Conservation (phyloP, 257 asterid species). For the Gentiana straminea region DNA sequence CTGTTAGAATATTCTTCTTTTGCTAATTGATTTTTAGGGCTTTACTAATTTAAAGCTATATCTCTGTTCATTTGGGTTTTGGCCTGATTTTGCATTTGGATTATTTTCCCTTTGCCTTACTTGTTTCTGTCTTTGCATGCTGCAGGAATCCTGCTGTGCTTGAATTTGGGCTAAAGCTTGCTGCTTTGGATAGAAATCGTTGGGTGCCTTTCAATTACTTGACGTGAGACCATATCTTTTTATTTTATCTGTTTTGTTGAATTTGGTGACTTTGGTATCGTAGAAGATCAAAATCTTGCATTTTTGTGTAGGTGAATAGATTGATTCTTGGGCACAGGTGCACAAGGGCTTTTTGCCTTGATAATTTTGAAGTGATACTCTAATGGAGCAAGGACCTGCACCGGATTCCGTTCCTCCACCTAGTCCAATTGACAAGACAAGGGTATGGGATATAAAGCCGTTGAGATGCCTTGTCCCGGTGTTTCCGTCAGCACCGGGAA, state of each 20-base stretch:
- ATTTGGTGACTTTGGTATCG: not conserved
- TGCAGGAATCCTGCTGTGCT: slow-evolving; percentile 24
- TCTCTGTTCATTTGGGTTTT: slow-evolving; percentile 13
- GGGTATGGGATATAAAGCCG: slow-evolving; percentile 71
- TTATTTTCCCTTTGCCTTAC: not conserved
- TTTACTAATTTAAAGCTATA: slow-evolving; percentile 22
- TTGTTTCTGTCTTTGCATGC: slow-evolving; percentile 14
- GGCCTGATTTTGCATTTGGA: not conserved
- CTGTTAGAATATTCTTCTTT: not conserved
- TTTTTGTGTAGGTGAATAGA: not conserved
- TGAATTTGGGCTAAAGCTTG: slow-evolving; percentile 12
- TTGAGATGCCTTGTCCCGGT: slow-evolving; percentile 67
- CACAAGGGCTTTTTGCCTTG: slow-evolving; percentile 4
- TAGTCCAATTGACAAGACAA: slow-evolving; percentile 58
- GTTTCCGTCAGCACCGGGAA: slow-evolving; percentile 55
- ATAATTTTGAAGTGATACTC: slow-evolving; percentile 7
- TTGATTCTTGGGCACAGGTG: not conserved
- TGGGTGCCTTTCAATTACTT: slow-evolving; percentile 5
- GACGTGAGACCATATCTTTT: not conserved
- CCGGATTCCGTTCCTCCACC: slow-evolving; percentile 31
- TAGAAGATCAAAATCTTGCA: not conserved
- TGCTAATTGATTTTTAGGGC: slow-evolving; percentile 17
- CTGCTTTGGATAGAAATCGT: slow-evolving; percentile 4
- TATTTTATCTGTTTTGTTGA: not conserved
- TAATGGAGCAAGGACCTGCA: slow-evolving; percentile 65